These are phyloP conservation scores for Saccharomyces kudriavzevii DNA, from an alignment of 805 yeast species.

Conservation along the genomic window DNA sequence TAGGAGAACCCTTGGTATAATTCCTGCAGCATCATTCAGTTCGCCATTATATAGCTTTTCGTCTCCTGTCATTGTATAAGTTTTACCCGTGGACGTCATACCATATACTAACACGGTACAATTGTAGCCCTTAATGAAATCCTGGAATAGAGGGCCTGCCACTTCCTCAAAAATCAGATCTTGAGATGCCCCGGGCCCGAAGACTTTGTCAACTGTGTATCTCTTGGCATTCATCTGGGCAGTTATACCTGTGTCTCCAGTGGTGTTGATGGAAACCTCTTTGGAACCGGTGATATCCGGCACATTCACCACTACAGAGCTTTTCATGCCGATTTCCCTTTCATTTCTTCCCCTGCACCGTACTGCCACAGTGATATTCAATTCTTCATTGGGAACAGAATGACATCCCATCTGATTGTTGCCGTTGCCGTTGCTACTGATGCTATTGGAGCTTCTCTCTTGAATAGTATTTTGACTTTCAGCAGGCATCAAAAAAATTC, in stretches of 20 bases:
- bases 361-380: constrained; percentile 54
- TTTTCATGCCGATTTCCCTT: constrained; percentile 48
- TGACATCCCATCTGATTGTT: not conserved
- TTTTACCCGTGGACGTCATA: constrained; percentile 87
- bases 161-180: constrained; percentile 53
- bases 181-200: constrained; percentile 78
- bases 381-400: constrained; percentile 22
- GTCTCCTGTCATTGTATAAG: constrained; percentile 74
- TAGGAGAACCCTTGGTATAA: constrained; percentile 53
- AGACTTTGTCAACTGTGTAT: constrained; percentile 70
- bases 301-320: constrained; percentile 53
- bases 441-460: not conserved
- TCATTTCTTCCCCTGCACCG: constrained; percentile 56
- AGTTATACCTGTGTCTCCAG: constrained; percentile 33
- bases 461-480: not conserved
- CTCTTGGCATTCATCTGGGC: constrained; percentile 43
- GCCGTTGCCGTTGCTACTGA: not conserved
- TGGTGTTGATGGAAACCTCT: constrained; percentile 41
- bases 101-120: constrained; percentile 85
- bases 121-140: constrained; percentile 67
- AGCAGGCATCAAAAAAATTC: not conserved
- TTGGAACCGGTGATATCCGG: constrained; percentile 37
- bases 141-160: constrained; percentile 56
- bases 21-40: constrained; percentile 47
- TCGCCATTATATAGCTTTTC: constrained; percentile 29